phyloP scores from a whole-genome alignment of 768 basidiomycete species.

The Pleurotus tuoliensis region DNA sequence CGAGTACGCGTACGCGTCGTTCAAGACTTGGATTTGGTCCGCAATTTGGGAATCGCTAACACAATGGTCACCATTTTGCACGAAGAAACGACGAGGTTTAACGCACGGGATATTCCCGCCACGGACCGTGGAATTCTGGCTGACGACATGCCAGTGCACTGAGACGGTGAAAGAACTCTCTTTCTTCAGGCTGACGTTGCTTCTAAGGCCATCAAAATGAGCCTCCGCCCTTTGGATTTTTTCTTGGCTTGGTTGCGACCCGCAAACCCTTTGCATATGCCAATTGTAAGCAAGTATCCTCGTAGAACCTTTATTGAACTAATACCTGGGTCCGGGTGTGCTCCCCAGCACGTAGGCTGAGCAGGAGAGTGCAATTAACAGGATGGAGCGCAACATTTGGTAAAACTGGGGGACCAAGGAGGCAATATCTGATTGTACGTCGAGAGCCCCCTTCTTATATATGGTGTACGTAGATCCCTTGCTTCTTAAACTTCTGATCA shows the following conservation, averaged over 20 bases:
- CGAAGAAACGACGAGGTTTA: not conserved
- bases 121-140: constrained; percentile 22
- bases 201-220: constrained; percentile 34
- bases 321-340: not conserved
- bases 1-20: constrained; percentile 23
- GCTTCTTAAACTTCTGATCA: too few relatives aligned
- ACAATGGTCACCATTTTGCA: not conserved
- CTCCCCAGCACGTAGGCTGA: not conserved
- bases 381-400: not conserved
- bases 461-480: not conserved
- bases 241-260: not conserved
- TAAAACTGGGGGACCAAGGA: not conserved
- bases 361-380: not conserved
- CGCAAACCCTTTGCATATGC: not conserved
- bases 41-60: constrained; percentile 21
- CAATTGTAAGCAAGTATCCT: not conserved
- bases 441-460: not conserved
- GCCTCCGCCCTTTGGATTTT: constrained; percentile 24
- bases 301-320: not conserved
- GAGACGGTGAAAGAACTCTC: constrained; percentile 8
- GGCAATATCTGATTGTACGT: not conserved
- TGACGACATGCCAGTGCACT: constrained; percentile 32
- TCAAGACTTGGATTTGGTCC: constrained; percentile 28
- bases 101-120: constrained; percentile 43
- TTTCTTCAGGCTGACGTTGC: constrained; percentile 2